Percentiles rank a stretch among this genome's conserved stretches.
Conservation (phyloP, 805 yeast species). For the Candida xiaguanensis region DNA sequence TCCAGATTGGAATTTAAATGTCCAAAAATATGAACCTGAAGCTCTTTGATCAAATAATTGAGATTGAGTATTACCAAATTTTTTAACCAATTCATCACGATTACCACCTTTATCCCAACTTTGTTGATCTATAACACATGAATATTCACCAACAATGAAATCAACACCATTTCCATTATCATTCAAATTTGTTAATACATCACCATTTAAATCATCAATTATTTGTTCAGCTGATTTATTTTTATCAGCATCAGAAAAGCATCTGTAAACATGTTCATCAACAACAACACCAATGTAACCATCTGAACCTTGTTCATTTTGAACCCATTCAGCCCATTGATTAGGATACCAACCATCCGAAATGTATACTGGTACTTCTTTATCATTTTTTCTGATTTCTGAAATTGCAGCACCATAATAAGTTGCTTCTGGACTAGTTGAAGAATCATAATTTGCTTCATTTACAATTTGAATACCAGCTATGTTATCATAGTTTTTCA, state of each 20-base stretch:
- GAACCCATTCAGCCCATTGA: slow-evolving; percentile 71
- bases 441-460: slow-evolving; percentile 64
- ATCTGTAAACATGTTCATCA: slow-evolving; percentile 84
- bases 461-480: slow-evolving; percentile 83
- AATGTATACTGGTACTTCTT: slow-evolving; percentile 64
- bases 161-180: slow-evolving; percentile 52
- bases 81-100: slow-evolving; percentile 53
- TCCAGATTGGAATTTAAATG: slow-evolving; percentile 80
- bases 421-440: slow-evolving; percentile 46
- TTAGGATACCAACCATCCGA: slow-evolving; percentile 95
- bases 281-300: slow-evolving; percentile 60
- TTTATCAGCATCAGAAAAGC: slow-evolving; percentile 76
- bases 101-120: slow-evolving; percentile 60
- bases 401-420: slow-evolving; percentile 67
- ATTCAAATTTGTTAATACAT: slow-evolving; percentile 47
- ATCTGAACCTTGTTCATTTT: slow-evolving; percentile 31
- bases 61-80: slow-evolving; percentile 59
- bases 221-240: slow-evolving; percentile 61
- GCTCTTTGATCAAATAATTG: slow-evolving; percentile 46
- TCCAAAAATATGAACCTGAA: slow-evolving; percentile 87
- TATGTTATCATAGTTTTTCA: slow-evolving; percentile 58
- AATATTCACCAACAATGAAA: slow-evolving; percentile 82
- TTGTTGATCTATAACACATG: slow-evolving; percentile 76
- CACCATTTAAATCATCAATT: slow-evolving; percentile 49
- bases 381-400: slow-evolving; percentile 54